Evolutionary conservation across 257 asterid genomes (phyloP).

Genomic region (Forsythia suspensa): DNA sequence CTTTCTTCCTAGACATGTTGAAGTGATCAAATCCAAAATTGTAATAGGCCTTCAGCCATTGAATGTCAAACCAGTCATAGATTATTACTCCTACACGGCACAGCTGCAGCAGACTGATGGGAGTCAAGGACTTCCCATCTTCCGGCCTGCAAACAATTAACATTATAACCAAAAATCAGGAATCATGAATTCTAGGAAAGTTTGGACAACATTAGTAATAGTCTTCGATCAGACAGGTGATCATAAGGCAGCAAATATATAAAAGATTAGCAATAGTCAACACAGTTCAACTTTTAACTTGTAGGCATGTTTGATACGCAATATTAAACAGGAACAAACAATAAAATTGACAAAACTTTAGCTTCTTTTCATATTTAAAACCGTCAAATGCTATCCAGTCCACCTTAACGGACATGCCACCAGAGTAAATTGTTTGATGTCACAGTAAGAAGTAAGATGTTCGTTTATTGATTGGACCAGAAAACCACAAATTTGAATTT

Average conservation of each 20-base stretch:
- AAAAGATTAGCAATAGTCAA: too few relatives aligned
- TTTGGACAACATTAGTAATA: too few relatives aligned
- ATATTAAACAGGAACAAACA: background rate
- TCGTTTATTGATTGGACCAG: background rate
- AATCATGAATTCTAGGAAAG: too few relatives aligned
- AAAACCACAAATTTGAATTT: background rate
- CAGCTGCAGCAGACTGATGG: slow-evolving; percentile 72
- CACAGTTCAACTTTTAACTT: too few relatives aligned
- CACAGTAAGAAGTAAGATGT: background rate
- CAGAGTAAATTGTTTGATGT: background rate
- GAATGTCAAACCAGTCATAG: slow-evolving; percentile 87
- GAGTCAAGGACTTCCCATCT: slow-evolving; percentile 81
- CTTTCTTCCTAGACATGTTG: slow-evolving; percentile 74
- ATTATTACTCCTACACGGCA: slow-evolving; percentile 85
- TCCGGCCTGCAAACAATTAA: slow-evolving; percentile 59
- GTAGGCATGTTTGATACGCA: too few relatives aligned
- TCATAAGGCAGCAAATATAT: too few relatives aligned
- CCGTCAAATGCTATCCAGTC: background rate
- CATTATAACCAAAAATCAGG: background rate
- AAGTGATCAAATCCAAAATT: slow-evolving; percentile 94
- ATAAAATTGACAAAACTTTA: background rate
- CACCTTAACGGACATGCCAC: background rate
- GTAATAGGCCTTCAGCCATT: slow-evolving; percentile 75
- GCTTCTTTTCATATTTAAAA: background rate
- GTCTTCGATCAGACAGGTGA: too few relatives aligned